These are phyloP conservation scores for Tulasnella sp. DNA, from an alignment of 768 basidiomycete species.

Conservation along the genomic window DNA sequence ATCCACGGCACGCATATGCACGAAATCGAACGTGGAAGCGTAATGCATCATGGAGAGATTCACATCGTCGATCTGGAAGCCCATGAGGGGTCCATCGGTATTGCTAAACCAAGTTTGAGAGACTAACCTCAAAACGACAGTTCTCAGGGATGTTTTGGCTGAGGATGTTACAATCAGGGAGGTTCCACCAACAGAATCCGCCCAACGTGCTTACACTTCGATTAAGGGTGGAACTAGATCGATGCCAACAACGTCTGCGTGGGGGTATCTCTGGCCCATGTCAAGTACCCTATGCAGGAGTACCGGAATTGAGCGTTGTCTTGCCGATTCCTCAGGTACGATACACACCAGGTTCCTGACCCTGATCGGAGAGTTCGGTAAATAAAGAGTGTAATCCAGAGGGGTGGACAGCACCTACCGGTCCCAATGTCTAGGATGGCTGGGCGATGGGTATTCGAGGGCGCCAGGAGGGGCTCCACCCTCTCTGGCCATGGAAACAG, in stretches of 20 bases:
- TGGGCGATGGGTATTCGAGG: background rate
- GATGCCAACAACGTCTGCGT: conserved; percentile 11
- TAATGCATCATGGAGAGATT: conserved; percentile 11
- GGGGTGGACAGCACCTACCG: background rate
- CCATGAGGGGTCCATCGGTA: too few relatives aligned
- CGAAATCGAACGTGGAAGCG: background rate
- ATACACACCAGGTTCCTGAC: background rate
- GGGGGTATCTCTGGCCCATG: conserved; percentile 10
- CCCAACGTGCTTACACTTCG: background rate
- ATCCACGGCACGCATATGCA: conserved; percentile 9
- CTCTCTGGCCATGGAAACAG: conserved; percentile 5
- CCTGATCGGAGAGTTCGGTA: background rate
- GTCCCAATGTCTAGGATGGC: conserved; percentile 13
- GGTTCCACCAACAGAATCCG: too few relatives aligned
- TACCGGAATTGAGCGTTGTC: background rate
- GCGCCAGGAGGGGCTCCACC: background rate
- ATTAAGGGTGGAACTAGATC: conserved; percentile 11
- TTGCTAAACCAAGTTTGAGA: background rate
- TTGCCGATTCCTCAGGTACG: background rate
- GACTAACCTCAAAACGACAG: conserved; percentile 11
- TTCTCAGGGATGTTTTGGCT: conserved; percentile 2
- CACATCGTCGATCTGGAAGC: conserved; percentile 13
- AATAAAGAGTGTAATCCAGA: background rate
- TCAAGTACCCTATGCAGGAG: conserved; percentile 1
- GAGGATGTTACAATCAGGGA: background rate